These are phyloP conservation scores for Plantago rigida DNA, from an alignment of 305 asterid genomes.

Conservation along the genomic window DNA sequence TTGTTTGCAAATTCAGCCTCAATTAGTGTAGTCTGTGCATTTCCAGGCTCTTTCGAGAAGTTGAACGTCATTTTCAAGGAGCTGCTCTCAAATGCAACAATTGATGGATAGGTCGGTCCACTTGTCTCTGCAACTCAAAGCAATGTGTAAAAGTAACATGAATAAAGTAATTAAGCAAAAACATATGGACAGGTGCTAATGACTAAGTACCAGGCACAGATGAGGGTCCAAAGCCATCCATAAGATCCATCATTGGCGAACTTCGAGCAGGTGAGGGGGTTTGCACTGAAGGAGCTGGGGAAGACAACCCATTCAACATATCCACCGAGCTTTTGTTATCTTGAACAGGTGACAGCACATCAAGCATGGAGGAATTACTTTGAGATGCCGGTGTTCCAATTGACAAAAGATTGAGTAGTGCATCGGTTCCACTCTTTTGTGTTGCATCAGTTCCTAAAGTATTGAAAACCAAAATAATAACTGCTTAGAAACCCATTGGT, in stretches of 20 bases:
- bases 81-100: conserved; percentile 79
- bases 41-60: conserved; percentile 76
- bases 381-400: conserved; percentile 67
- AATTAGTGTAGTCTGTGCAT: conserved; percentile 56
- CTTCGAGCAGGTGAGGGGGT: conserved; percentile 37
- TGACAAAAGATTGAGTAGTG: conserved; percentile 73
- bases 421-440: conserved; percentile 46
- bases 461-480: conserved; percentile 7
- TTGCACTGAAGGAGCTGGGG: conserved; percentile 29
- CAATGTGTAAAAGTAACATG: conserved; percentile 5
- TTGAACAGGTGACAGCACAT: conserved; percentile 40
- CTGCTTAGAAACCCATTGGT: background rate
- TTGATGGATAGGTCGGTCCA: conserved; percentile 55
- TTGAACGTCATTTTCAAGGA: conserved; percentile 61
- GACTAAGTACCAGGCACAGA: conserved; percentile 41
- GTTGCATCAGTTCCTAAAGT: conserved; percentile 50
- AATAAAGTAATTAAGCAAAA: conserved; percentile 1
- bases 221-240: conserved; percentile 59
- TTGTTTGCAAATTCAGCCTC: conserved; percentile 70
- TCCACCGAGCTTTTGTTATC: conserved; percentile 37
- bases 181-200: conserved; percentile 12
- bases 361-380: conserved; percentile 40
- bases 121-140: conserved; percentile 49
- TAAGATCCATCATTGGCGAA: conserved; percentile 68
- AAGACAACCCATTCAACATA: conserved; percentile 38